Conservation (phyloP, 2,329 filamentous ascomycete genomes). For the Aspergillus unguis region DNA sequence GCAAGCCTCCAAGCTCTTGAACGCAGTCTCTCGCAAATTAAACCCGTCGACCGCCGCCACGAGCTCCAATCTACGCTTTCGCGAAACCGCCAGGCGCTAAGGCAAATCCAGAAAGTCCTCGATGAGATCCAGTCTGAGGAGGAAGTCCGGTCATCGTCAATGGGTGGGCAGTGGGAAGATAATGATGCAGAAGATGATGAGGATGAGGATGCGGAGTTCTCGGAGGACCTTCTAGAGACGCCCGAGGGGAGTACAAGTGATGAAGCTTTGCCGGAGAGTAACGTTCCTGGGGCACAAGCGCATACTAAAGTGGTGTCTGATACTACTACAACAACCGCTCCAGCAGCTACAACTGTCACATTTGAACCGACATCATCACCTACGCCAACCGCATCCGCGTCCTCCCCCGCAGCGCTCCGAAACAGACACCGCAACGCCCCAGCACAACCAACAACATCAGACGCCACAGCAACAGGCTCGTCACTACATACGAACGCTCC, state of each 20-base stretch:
- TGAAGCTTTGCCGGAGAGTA: constrained; percentile 8
- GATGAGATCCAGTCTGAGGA: constrained; percentile 31
- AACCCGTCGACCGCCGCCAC: constrained; percentile 38
- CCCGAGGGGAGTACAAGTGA: constrained; percentile 20
- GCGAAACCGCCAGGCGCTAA: constrained; percentile 36
- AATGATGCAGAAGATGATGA: not conserved
- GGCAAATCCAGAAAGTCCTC: constrained; percentile 31
- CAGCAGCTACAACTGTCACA: not conserved
- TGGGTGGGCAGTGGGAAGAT: constrained; percentile 11
- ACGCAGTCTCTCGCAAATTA: constrained; percentile 38
- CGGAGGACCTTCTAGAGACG: constrained; percentile 18
- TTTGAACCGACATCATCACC: not conserved
- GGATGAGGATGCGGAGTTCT: constrained; percentile 22
- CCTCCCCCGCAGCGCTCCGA: constrained; percentile 23
- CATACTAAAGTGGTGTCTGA: not conserved
- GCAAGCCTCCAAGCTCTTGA: constrained; percentile 42
- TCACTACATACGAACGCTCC: constrained; percentile 6
- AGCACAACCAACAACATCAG: constrained; percentile 10
- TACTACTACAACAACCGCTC: not conserved
- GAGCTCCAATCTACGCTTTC: constrained; percentile 40
- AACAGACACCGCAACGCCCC: constrained; percentile 20
- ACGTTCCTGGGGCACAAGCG: not conserved
- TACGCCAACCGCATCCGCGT: constrained; percentile 12
- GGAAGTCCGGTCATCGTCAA: constrained; percentile 10
- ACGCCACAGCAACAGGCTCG: constrained; percentile 12